Base-by-base conservation (phyloP, 192 early-diverging fungal species). In the Backusella mclennaniae region DNA sequence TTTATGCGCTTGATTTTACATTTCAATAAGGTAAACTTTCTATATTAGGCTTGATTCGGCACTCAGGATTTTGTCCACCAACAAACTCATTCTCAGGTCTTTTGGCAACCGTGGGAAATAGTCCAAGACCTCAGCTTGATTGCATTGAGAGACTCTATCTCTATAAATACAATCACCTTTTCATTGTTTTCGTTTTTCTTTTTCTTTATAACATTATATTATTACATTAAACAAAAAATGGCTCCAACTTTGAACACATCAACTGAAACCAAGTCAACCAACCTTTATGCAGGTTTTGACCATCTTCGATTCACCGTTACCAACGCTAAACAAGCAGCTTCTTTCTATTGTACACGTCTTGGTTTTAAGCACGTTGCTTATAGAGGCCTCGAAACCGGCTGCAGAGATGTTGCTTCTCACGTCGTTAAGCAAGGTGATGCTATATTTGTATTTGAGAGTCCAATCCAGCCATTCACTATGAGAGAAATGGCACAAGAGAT, bases 321-420 rank as follows among this genome's bases (percentile, higher is more conserved):
- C 63, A 96, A 97, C 78, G 94, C 95, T 76, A 97, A 97, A 84
- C 95, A 97, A 82, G 98, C 96, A 49, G 96, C 96, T 35, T 91
- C 95, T 67, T 99, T 87, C 88, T 98, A 98, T 86, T 85, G 89
- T 84, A 96, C 94, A 67, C 90, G 95, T 69, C 94, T 97, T 80
- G 98, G 98, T 11, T 99, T 99, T 87, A 89, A 92, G 82, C 91
- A 94, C 73, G 76, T 97, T 73, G 96, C 96, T 17, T 98, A 99
- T 89, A 91, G 91, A 76, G 98, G 98, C 1, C 91, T 99, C 72
- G 98, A 99, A 83, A 99, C 96, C 35, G 96, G 96, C 26, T 81
- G 88, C 78, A 92, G 98, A 76, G 88, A 98, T 42, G 85, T 96
- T 21, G 94, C 87, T 49, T 87, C 93, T 33, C 96, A 99, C 83